phyloP scores from a whole-genome alignment of 2,329 filamentous ascomycete species.

The Exserohilum rostratum region DNA sequence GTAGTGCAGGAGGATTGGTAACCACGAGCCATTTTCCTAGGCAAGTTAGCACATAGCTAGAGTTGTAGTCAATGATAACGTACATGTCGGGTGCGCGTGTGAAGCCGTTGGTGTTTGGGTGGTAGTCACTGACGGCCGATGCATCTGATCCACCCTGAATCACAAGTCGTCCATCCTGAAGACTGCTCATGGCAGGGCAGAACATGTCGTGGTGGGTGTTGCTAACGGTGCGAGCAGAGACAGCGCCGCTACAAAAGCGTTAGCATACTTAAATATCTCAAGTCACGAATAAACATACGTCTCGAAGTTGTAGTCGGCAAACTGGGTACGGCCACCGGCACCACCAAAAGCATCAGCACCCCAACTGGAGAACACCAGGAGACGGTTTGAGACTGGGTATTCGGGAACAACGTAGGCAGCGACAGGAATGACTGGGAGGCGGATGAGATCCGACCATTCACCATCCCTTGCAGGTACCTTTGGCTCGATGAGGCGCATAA shows the following conservation, averaged over 20 bases:
- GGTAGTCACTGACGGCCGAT: slow-evolving; percentile 28
- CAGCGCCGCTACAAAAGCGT: slow-evolving; percentile 22
- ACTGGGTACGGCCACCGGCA: slow-evolving; percentile 29
- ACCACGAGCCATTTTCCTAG: slow-evolving; percentile 29
- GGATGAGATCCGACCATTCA: slow-evolving; percentile 34
- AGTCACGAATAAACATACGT: slow-evolving; percentile 16
- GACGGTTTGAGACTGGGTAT: slow-evolving; percentile 26
- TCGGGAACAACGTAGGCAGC: slow-evolving; percentile 37
- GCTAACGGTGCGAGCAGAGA: slow-evolving; percentile 29
- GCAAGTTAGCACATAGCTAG: neutral
- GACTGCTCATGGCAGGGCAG: slow-evolving; percentile 33
- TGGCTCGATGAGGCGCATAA: slow-evolving; percentile 24
- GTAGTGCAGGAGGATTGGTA: slow-evolving; percentile 30
- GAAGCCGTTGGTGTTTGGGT: slow-evolving; percentile 28
- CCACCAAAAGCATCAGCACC: slow-evolving; percentile 34
- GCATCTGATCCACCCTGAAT: slow-evolving; percentile 36
- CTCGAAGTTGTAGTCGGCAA: slow-evolving; percentile 35
- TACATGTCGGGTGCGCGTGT: slow-evolving; percentile 24
- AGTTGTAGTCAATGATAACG: neutral
- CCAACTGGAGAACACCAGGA: slow-evolving; percentile 39
- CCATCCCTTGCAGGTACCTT: slow-evolving; percentile 23
- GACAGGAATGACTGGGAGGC: slow-evolving; percentile 36
- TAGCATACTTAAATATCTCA: neutral
- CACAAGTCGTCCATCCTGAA: slow-evolving; percentile 30
- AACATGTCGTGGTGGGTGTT: slow-evolving; percentile 39